Base-by-base conservation (phyloP, 169 alveolate genomes). In the Plasmodium falciparum region DNA sequence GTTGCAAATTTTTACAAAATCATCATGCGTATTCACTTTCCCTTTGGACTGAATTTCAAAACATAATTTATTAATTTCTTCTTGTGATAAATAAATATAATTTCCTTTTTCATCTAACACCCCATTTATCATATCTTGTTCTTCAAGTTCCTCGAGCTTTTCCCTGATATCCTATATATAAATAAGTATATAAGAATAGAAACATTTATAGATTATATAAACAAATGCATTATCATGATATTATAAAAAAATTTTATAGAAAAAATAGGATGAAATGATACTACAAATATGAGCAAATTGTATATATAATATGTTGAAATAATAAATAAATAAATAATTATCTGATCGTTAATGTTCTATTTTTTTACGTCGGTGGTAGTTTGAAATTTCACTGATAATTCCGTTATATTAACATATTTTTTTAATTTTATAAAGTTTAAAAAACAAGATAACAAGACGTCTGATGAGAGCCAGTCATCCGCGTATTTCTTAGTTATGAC, bases 401-500 rank as follows among this genome's bases (percentile, higher is more conserved):
- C 90, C 8, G 83, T 58, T 80, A 80, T 69, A 69, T 61, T 80
- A 20, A 80, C 90, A 49, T 67, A 67, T 43, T 80, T 80, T 72
- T 80, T 80, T 39, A 69, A 69, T 43, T 80, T 50, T 54, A 80
- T 80, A 33, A 47, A 80, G 26, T 80, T 80, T 73, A 80, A 80
- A 59, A 80, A 80, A 33, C 83, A 66, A 22, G 73, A 80, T 54
- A 80, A 54, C 29, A 69, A 65, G 47, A 63, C 90, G n/a, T 69
- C 90, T 45, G 90, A 80, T 12, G 90, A 69, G 6, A 66, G 83
- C 90, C 90, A 80, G 24, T 80, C 90, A 49, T 80, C 90, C 54
- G 67, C 71, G 20, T 69, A 26, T 22, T 63, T 73, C 85, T 80
- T 66, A 29, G 83, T 67, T 63, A 69, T 52, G 62, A 45, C 56